Base-by-base conservation (phyloP, 768 basidiomycete genomes). In the Pholiota conissans region DNA sequence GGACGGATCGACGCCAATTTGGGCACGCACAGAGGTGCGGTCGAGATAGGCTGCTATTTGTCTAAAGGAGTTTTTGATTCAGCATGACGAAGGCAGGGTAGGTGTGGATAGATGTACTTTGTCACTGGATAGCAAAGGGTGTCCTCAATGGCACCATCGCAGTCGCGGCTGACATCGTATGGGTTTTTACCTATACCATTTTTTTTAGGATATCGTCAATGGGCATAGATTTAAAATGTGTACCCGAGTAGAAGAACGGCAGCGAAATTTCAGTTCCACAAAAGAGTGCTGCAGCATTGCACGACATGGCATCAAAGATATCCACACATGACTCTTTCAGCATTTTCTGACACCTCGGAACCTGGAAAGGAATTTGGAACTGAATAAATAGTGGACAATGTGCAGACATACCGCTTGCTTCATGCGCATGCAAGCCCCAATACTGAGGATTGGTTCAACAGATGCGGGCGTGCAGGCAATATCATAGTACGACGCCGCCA, bases 131-230 rank as follows among this genome's bases (percentile, higher is more conserved):
- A 86, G 68, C 87, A 90, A 4, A 87, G 75, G 0, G 75, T 76
- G 2, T 77, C 78, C 0, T 49, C 61, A 8, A 81, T 68, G 29
- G 70, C 63, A 53, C 84, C 79, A 56, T 80, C 78, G 57, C 88
- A 90, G 29, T 75, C 69, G 63, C 80, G 78, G 65, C 80, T 86
- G 52, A 93, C 81, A 65, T 92, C 89, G 62, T 92, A 91, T 0
- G 81, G 83, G 65, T 86, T 85, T 68, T 73, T 72, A 22, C 74
- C 77, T 77, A 54, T 16, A 9, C 13, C 20, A 53, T 22, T 10
- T 28, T 3, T 20, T 5, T 13, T 30, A 34, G 30, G 30, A 50
- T 1, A 28, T 5, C 5, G 13, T 9, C 24, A 9, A 18, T 32
- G 13, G 9, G 13, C 13, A 1, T 13, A 3, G 1, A 6, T n/a